Conservation (phyloP, 768 basidiomycete genomes). For the Pisolithus sp. region DNA sequence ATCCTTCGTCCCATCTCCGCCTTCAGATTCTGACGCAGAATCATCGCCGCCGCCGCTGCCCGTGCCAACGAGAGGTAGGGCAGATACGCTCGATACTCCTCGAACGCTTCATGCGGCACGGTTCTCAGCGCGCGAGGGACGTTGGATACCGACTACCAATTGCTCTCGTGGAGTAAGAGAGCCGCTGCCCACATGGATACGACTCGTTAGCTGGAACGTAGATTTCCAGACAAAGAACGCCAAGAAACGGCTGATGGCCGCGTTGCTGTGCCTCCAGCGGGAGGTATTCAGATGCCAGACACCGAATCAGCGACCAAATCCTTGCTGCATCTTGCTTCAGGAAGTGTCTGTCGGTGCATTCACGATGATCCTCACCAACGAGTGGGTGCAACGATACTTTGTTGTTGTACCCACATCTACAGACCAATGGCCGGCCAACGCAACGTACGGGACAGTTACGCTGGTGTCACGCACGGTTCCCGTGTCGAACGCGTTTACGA, state of each 20-base stretch:
- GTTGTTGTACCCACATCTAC: slow-evolving; percentile 47
- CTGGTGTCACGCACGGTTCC: slow-evolving; percentile 54
- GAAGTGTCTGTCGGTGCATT: slow-evolving; percentile 50
- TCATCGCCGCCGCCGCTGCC: slow-evolving; percentile 12
- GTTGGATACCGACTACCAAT: slow-evolving; percentile 29
- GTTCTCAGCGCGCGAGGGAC: slow-evolving; percentile 25
- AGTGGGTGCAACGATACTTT: slow-evolving; percentile 61
- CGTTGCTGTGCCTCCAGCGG: slow-evolving; percentile 49
- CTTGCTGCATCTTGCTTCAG: slow-evolving; percentile 64
- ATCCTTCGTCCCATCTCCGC: slow-evolving; percentile 6
- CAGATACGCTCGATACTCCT: slow-evolving; percentile 20
- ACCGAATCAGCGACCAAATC: slow-evolving; percentile 39
- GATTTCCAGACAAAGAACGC: slow-evolving; percentile 37
- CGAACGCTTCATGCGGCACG: slow-evolving; percentile 27
- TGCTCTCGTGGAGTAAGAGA: slow-evolving; percentile 30
- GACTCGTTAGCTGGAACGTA: slow-evolving; percentile 70
- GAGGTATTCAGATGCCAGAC: slow-evolving; percentile 44
- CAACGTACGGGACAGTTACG: slow-evolving; percentile 62
- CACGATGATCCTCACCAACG: slow-evolving; percentile 41
- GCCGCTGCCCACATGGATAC: slow-evolving; percentile 38
- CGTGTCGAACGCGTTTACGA: slow-evolving; percentile 40
- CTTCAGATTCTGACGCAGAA: slow-evolving; percentile 18
- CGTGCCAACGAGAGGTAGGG: slow-evolving; percentile 10
- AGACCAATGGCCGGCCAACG: slow-evolving; percentile 47
- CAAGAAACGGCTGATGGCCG: slow-evolving; percentile 40